Percentiles rank a stretch among this genome's conserved stretches.
Conservation (phyloP, 1,284 basidiomycete species). For the Coniferiporia weirii region DNA sequence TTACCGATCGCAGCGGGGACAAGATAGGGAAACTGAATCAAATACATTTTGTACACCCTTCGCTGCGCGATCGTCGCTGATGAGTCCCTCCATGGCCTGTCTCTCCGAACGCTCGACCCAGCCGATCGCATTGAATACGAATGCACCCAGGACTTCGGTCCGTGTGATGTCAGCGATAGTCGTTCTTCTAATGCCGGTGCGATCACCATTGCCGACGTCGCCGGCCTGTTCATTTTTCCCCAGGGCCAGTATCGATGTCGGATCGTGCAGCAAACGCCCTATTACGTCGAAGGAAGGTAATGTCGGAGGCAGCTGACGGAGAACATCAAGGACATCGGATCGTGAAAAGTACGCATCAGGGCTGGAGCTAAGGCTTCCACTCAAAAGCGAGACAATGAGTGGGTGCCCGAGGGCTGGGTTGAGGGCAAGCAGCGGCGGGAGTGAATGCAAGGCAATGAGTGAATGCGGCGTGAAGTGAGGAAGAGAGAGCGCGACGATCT, state of each 20-base stretch:
- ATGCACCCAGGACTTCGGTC: slow-evolving; percentile 58
- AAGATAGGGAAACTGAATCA: slow-evolving; percentile 18
- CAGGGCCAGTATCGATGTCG: slow-evolving; percentile 34
- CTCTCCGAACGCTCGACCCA: slow-evolving; percentile 64
- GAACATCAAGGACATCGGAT: slow-evolving; percentile 47
- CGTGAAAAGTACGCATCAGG: slow-evolving; percentile 36
- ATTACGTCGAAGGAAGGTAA: slow-evolving; percentile 69
- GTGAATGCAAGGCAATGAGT: slow-evolving; percentile 60
- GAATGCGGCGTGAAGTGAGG: slow-evolving; percentile 43
- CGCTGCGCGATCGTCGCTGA: slow-evolving; percentile 65
- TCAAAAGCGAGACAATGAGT: slow-evolving; percentile 51
- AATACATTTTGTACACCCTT: slow-evolving; percentile 65
- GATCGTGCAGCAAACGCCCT: slow-evolving; percentile 57
- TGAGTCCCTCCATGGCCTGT: slow-evolving; percentile 56
- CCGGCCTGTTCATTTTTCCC: background rate
- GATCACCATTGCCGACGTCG: slow-evolving; percentile 33
- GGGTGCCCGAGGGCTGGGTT: slow-evolving; percentile 66
- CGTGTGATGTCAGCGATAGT: slow-evolving; percentile 60
- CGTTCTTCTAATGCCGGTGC: slow-evolving; percentile 28
- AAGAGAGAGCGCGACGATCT: slow-evolving; percentile 30
- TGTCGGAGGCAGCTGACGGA: slow-evolving; percentile 56
- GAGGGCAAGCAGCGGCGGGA: slow-evolving; percentile 56
- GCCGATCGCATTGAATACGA: slow-evolving; percentile 57
- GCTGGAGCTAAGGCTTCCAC: slow-evolving; percentile 24
- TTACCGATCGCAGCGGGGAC: background rate